Evolutionary conservation across 805 yeast species (phyloP).

Genomic region (Ogataea nakhonphanomensis): DNA sequence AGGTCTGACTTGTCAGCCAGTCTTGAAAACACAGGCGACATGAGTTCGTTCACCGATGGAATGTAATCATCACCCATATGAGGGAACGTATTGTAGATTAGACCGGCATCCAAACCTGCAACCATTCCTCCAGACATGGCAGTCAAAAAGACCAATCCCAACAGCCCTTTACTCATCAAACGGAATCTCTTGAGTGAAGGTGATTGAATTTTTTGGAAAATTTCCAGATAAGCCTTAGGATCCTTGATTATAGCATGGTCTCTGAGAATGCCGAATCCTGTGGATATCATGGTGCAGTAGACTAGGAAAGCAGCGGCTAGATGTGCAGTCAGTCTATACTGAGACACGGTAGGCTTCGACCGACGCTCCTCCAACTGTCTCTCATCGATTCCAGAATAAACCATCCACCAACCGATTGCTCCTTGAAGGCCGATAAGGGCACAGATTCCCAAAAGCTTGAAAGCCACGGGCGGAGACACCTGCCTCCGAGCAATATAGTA

Average conservation of each 20-base stretch:
- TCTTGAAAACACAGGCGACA: slow-evolving; percentile 71
- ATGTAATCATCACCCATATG: slow-evolving; percentile 85
- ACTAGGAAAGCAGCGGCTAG: slow-evolving; percentile 87
- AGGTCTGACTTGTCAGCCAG: slow-evolving; percentile 65
- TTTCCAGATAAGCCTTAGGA: slow-evolving; percentile 53
- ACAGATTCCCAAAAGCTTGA: slow-evolving; percentile 67
- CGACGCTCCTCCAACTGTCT: slow-evolving; percentile 71
- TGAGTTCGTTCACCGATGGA: slow-evolving; percentile 75
- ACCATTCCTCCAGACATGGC: slow-evolving; percentile 98
- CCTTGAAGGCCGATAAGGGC: slow-evolving; percentile 89
- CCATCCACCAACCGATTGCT: slow-evolving; percentile 99
- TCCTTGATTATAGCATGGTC: slow-evolving; percentile 67
- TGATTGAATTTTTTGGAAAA: slow-evolving; percentile 57
- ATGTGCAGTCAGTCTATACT: slow-evolving; percentile 90
- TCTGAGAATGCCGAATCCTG: slow-evolving; percentile 79
- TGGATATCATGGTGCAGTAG: slow-evolving; percentile 85
- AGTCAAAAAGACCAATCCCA: slow-evolving; percentile 74
- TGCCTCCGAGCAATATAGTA: slow-evolving; percentile 69
- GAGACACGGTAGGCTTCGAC: slow-evolving; percentile 96
- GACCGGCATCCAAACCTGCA: slow-evolving; percentile 97
- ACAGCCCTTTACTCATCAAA: slow-evolving; percentile 49
- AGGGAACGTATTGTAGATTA: slow-evolving; percentile 94
- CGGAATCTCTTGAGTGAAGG: slow-evolving; percentile 60
- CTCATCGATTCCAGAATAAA: slow-evolving; percentile 86
- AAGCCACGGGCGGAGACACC: slow-evolving; percentile 65